Conservation (phyloP, 768 basidiomycete genomes). For the Cystobasidium tubakii region DNA sequence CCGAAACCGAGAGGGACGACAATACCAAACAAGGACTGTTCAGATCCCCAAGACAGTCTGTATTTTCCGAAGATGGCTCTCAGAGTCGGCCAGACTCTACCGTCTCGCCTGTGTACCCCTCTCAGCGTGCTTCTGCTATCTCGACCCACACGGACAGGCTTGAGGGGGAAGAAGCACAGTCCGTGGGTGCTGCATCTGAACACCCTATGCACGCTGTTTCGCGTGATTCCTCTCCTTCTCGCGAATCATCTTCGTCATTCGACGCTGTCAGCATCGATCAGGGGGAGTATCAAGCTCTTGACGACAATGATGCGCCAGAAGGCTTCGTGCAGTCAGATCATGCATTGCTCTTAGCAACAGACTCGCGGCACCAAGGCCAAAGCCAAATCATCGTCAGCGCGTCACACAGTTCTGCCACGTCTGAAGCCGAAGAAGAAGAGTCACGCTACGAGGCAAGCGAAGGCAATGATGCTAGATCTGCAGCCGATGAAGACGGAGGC, state of each 20-base stretch:
- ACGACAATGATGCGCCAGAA: not conserved
- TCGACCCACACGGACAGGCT: not conserved
- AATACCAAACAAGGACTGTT: too few species aligned
- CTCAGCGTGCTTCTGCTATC: not conserved
- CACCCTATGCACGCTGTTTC: not conserved
- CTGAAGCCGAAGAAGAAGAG: not conserved
- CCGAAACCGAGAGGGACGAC: too few species aligned
- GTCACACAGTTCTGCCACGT: not conserved
- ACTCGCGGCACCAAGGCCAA: too few species aligned
- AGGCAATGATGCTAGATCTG: not conserved
- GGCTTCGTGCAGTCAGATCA: too few species aligned
- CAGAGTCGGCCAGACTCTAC: not conserved
- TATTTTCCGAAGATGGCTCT: not conserved
- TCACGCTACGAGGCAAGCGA: not conserved
- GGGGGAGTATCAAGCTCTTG: not conserved
- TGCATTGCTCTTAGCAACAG: too few species aligned
- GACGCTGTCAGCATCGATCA: slow-evolving; percentile 1
- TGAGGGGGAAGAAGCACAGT: not conserved
- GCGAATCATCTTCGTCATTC: not conserved
- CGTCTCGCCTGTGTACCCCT: not conserved
- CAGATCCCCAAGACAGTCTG: not conserved
- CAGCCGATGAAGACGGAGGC: not conserved
- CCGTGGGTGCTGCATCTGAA: not conserved
- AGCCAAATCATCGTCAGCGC: too few species aligned
- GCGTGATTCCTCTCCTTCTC: slow-evolving; percentile 7